Percentiles rank a stretch among this genome's conserved stretches.
phyloP scores from a whole-genome alignment of 192 early-diverging fungal species.

The Phycomyces nitens region DNA sequence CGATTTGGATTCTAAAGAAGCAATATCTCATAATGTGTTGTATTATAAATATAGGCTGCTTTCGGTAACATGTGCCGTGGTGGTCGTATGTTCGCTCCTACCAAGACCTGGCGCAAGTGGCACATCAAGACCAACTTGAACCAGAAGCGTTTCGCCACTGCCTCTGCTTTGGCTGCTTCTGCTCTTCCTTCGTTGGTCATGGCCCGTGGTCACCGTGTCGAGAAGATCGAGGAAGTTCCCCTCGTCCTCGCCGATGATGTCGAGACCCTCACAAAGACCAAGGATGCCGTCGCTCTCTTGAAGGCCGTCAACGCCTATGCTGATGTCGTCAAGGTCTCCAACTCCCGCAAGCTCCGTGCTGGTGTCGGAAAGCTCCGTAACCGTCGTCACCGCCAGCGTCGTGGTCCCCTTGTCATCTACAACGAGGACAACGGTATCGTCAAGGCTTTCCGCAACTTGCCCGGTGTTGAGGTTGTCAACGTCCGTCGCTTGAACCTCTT shows the following conservation, averaged over 20 bases:
- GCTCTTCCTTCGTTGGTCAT: slow-evolving; percentile 89
- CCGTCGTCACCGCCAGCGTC: slow-evolving; percentile 95
- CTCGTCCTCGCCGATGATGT: slow-evolving; percentile 80
- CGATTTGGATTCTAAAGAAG: no score
- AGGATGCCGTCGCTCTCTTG: slow-evolving; percentile 88
- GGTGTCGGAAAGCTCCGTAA: slow-evolving; percentile 97
- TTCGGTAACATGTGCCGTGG: slow-evolving; percentile 99
- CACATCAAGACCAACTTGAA: slow-evolving; percentile 99
- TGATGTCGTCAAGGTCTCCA: slow-evolving; percentile 94
- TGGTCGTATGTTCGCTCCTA: slow-evolving; percentile 99
- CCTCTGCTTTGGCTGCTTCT: slow-evolving; percentile 95
- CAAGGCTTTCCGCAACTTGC: slow-evolving; percentile 98
- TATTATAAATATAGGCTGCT: slow-evolving; percentile 74
- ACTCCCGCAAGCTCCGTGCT: slow-evolving; percentile 95
- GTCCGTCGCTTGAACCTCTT: slow-evolving; percentile 94
- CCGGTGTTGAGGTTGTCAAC: slow-evolving; percentile 93
- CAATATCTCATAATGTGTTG: no score
- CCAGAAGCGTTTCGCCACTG: slow-evolving; percentile 98
- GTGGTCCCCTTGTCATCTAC: slow-evolving; percentile 97
- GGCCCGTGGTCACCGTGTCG: slow-evolving; percentile 97
- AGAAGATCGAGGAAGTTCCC: slow-evolving; percentile 91
- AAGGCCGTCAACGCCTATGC: slow-evolving; percentile 91
- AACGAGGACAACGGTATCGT: slow-evolving; percentile 92
- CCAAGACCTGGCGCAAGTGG: slow-evolving; percentile 99
- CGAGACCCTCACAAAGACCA: slow-evolving; percentile 89